Base-by-base conservation (phyloP, 164 flowering plant species). In the Sextonia rubra region DNA sequence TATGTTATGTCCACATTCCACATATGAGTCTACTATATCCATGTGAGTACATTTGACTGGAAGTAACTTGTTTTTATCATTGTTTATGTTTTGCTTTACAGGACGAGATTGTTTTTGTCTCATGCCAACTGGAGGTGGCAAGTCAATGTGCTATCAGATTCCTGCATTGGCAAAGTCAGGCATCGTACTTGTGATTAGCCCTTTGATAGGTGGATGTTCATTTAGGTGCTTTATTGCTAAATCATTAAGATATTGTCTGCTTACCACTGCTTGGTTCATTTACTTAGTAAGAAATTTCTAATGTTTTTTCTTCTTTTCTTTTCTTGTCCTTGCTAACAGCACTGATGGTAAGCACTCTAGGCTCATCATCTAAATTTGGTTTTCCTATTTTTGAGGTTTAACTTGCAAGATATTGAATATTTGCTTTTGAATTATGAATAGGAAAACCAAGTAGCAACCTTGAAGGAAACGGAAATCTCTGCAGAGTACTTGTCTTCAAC, bases 41-140 rank as follows among this genome's bases (percentile, higher is more conserved):
- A 23, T 23, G 0, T 25, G 55, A 62, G 30, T 30, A 17, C 24
- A 30, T 24, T 27, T 69, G 25, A 26, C 11, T 47, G 58, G 20
- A 62, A n/a, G 60, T 0, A 29, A 48, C 30, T 62, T 17, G 24
- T 23, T 69, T 20, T 47, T 25, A 14, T 37, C 60, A 22, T 14
- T 29, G n/a, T 14, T 74, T 47, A 3, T 55, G n/a, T 56, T 47
- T 74, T 66, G 29, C 64, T 32, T 65, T 81, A 69, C 76, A 94
- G 98, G 98, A 72, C 85, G 89, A 71, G 97, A 94, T 82, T 91
- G 95, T 75, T 92, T 94, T 71, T 94, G 98, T 81, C 86, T 91
- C 48, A 92, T 94, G 97, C 97, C 98, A 67, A 94, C 98, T 56
- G 97, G 98, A 49, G 97, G 97, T 70, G 98, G 97, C 49, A 94